Base-by-base conservation (phyloP, 2,329 filamentous ascomycete species). In the Xylariomycetidae sp. region DNA sequence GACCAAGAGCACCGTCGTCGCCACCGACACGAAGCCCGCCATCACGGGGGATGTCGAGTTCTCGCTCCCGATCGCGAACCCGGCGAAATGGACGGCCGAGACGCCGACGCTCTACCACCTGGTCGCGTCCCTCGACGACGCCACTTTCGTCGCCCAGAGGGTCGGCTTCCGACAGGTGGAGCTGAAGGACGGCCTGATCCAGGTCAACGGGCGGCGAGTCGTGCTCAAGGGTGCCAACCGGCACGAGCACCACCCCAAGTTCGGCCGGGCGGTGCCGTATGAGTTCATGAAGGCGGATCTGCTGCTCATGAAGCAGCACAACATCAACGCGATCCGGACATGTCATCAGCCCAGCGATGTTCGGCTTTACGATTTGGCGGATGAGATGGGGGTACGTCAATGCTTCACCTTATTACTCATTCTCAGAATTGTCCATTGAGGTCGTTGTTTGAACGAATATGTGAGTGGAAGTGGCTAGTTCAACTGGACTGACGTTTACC, bases 21-120 rank as follows among this genome's bases (percentile, higher is more conserved):
- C 42, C 74, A 80, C 50, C 59, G 75, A 31, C 72, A 80, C 50
- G 69, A 81, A 35, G 29, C 13, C 35, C 3, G 32, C 37, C 9
- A 40, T 40, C 15, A 70, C 74, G 41, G 73, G 41, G 18, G 20
- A 37, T 4, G 27, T 40, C 11, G 40, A 51, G 7, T 49, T 56
- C 27, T 50, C 48, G 2, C 32, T 56, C 6, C 32, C 44, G 33
- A 44, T 79, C 13, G 34, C 59, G 16, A 59, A 69, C 16, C 74
- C 75, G 37, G 32, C 57, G 11, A 77, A 79, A 41, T 82, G 77
- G 77, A 77, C 74, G 4, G 77, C 77, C 3, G 77, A 82, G 53
- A 69, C 68, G 2, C 77, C 77, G 1, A 63, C 69, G 18, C 57
- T 81, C 1, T 80, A 81, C 19, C 60, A 63, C 12, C 51, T 70